phyloP scores from a whole-genome alignment of 139 green algal genomes.

The Tetratostichococcus sp. region DNA sequence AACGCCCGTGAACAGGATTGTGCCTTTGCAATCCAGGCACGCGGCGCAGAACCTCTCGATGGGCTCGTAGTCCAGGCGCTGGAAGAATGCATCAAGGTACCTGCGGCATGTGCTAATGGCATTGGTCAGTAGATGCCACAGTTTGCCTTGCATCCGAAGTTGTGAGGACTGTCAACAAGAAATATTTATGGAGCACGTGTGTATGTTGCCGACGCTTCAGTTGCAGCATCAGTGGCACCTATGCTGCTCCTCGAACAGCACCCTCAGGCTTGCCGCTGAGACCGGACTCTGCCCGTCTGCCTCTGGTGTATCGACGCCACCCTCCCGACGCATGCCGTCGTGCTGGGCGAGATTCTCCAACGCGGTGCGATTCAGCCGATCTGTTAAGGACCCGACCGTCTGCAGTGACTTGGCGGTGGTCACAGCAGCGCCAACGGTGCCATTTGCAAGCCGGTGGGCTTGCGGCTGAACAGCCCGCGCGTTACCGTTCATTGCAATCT shows the following conservation, averaged over 20 bases:
- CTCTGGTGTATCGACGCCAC: no score
- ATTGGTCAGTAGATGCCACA: not conserved
- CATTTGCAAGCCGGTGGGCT: no score
- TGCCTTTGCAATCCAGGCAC: slow-evolving; percentile 43
- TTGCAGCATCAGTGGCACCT: no score
- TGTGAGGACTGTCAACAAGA: not conserved
- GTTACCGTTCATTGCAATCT: no score
- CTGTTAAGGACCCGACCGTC: no score
- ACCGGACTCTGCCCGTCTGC: not conserved
- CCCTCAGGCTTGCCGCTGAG: not conserved
- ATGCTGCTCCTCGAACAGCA: slow-evolving; percentile 10
- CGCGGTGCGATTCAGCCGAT: no score
- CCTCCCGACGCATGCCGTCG: not conserved
- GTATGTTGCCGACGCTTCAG: no score
- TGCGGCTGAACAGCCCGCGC: no score
- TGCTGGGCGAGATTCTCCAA: not conserved
- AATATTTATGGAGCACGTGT: no score
- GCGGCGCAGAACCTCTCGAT: slow-evolving; percentile 42
- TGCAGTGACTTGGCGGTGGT: no score
- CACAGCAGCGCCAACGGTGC: no score
- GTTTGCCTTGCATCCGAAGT: not conserved
- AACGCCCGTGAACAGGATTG: slow-evolving; percentile 59
- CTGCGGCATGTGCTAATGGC: slow-evolving; percentile 8
- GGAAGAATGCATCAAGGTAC: slow-evolving; percentile 52
- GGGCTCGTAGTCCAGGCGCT: slow-evolving; percentile 38